Conservation (phyloP, 1,284 basidiomycete genomes). For the Fistulinella cinereoalba region DNA sequence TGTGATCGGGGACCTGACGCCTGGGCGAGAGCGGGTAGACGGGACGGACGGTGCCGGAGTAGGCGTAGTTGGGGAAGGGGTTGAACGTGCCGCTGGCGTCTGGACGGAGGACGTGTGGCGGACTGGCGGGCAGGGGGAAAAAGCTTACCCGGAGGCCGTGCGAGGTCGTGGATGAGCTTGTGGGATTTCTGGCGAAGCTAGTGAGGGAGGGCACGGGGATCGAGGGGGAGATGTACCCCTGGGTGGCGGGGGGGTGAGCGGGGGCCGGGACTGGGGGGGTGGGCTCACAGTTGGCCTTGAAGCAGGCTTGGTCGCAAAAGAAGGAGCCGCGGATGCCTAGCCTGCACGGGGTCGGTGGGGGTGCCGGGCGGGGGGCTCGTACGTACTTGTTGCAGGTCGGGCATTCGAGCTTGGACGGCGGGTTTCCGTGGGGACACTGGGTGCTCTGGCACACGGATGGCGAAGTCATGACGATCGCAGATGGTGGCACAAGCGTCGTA, state of each 20-base stretch:
- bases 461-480: slow-evolving; percentile 27
- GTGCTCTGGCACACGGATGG: slow-evolving; percentile 64
- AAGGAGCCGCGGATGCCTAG: slow-evolving; percentile 78
- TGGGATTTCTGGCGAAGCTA: slow-evolving; percentile 68
- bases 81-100: slow-evolving; percentile 74
- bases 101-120: slow-evolving; percentile 24
- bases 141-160: slow-evolving; percentile 33
- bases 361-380: background rate
- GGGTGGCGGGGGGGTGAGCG: background rate
- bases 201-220: background rate
- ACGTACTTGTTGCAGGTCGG: slow-evolving; percentile 79
- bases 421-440: slow-evolving; percentile 69
- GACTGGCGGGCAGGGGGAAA: slow-evolving; percentile 1
- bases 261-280: background rate
- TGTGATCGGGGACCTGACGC: slow-evolving; percentile 70
- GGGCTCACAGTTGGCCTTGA: slow-evolving; percentile 76
- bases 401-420: slow-evolving; percentile 74
- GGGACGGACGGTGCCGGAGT: slow-evolving; percentile 71
- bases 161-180: slow-evolving; percentile 70
- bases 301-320: slow-evolving; percentile 84
- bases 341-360: slow-evolving; percentile 37
- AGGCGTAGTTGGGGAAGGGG: slow-evolving; percentile 66
- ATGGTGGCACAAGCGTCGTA: too few species aligned
- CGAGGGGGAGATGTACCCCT: slow-evolving; percentile 44
- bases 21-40: slow-evolving; percentile 73